Evolutionary conservation across 2,329 filamentous ascomycete genomes (phyloP).

Genomic region (Emydomyces testavorans): DNA sequence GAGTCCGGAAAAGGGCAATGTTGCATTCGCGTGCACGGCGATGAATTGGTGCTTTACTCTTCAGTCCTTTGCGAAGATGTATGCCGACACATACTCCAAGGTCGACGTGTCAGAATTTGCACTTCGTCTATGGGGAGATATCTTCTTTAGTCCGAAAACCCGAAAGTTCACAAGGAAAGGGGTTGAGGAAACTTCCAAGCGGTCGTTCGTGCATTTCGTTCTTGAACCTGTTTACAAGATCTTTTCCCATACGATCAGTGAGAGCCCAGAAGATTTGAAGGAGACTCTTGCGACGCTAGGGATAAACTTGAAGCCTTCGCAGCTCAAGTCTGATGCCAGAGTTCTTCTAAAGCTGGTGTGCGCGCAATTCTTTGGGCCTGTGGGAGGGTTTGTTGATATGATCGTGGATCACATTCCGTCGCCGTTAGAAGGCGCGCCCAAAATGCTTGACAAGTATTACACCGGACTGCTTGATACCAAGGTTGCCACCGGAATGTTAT

Average conservation of each 20-base stretch:
- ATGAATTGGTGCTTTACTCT: constrained; percentile 98
- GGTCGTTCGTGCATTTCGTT: constrained; percentile 88
- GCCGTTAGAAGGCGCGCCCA: constrained; percentile 63
- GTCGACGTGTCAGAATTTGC: constrained; percentile 76
- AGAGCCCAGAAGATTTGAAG: constrained; percentile 74
- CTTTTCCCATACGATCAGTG: constrained; percentile 86
- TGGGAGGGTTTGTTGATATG: constrained; percentile 92
- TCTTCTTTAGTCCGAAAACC: constrained; percentile 87
- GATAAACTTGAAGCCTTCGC: constrained; percentile 79
- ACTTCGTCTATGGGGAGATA: constrained; percentile 81
- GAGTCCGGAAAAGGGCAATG: constrained; percentile 94
- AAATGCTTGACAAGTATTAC: constrained; percentile 75
- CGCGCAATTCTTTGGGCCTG: constrained; percentile 87
- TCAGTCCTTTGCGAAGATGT: constrained; percentile 91
- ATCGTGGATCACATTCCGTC: constrained; percentile 80
- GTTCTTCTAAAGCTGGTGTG: constrained; percentile 81
- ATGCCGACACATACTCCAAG: constrained; percentile 73
- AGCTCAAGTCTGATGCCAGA: constrained; percentile 81
- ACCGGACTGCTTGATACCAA: constrained; percentile 79
- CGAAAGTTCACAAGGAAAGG: constrained; percentile 85
- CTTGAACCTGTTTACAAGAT: constrained; percentile 97
- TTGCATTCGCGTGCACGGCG: constrained; percentile 85
- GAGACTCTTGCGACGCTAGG: constrained; percentile 66
- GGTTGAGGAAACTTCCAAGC: constrained; percentile 64
- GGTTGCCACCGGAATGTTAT: constrained; percentile 65